Conservation (phyloP, 2,329 filamentous ascomycete species). For the Neofusicoccum ribis region DNA sequence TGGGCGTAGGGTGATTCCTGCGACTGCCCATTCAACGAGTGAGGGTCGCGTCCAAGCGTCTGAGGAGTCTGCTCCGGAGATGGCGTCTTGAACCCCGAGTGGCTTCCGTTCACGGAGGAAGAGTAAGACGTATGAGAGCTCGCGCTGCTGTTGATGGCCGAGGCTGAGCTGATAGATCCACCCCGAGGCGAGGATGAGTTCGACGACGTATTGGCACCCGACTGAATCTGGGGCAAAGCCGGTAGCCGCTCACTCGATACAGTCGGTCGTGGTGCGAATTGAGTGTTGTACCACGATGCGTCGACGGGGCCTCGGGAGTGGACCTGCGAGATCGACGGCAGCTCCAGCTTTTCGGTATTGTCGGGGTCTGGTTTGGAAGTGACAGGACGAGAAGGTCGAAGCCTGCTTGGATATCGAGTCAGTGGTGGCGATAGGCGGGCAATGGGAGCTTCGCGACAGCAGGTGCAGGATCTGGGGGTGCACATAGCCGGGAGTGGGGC, state of each 20-base stretch:
- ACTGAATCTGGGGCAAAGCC: slow-evolving; percentile 68
- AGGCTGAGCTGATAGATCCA: slow-evolving; percentile 67
- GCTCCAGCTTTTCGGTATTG: slow-evolving; percentile 89
- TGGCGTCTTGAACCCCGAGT: slow-evolving; percentile 71
- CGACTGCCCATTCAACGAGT: slow-evolving; percentile 39
- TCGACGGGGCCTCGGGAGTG: slow-evolving; percentile 77
- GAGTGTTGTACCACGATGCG: slow-evolving; percentile 67
- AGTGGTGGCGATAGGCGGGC: slow-evolving; percentile 24
- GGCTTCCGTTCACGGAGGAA: slow-evolving; percentile 53
- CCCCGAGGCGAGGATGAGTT: slow-evolving; percentile 74
- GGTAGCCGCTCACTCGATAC: slow-evolving; percentile 74
- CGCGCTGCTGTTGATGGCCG: slow-evolving; percentile 49
- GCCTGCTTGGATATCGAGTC: slow-evolving; percentile 13
- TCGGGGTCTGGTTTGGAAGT: slow-evolving; percentile 20
- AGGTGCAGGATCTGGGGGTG: slow-evolving; percentile 18
- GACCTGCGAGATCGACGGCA: slow-evolving; percentile 81
- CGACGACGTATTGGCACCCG: slow-evolving; percentile 64
- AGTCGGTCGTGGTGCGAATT: slow-evolving; percentile 63
- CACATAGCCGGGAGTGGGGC: slow-evolving; percentile 16
- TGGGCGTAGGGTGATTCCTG: slow-evolving; percentile 41
- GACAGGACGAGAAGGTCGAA: slow-evolving; percentile 16
- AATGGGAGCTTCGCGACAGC: slow-evolving; percentile 21
- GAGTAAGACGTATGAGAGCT: slow-evolving; percentile 59
- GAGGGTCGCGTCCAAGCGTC: slow-evolving; percentile 35
- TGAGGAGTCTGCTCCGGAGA: slow-evolving; percentile 65